phyloP scores from a whole-genome alignment of 306 rosid genomes.

The Citrullus amarus region DNA sequence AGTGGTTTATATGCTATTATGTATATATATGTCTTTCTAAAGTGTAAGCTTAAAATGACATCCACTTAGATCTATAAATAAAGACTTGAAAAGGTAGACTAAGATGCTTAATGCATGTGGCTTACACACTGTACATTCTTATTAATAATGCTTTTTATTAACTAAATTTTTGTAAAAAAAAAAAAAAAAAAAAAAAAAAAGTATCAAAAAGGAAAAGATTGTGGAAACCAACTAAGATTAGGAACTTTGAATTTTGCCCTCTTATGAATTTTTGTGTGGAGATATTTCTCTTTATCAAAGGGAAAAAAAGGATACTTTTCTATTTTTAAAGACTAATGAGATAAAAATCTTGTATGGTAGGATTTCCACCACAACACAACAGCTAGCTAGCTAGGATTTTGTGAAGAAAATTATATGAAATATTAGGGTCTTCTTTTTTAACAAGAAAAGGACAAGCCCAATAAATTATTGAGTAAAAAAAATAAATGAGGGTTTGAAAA shows the following conservation, averaged over 20 bases:
- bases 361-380: background rate
- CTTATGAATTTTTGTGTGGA: background rate
- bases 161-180: background rate
- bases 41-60: constrained; percentile 7
- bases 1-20: background rate
- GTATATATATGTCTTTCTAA: background rate
- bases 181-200: background rate
- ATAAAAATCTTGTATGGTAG: background rate
- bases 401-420: background rate
- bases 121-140: constrained; percentile 17
- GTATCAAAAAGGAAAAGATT: background rate
- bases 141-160: constrained; percentile 5
- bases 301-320: no score
- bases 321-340: background rate
- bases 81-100: constrained; percentile 17
- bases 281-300: background rate
- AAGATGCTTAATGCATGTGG: constrained; percentile 47
- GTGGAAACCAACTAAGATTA: constrained; percentile 8
- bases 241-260: background rate
- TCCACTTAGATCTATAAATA: constrained; percentile 20
- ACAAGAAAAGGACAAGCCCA: background rate
- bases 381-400: background rate
- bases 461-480: background rate
- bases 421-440: background rate
- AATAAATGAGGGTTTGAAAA: background rate